These are phyloP conservation scores for Chaetothyriales sp. DNA, from an alignment of 2,329 filamentous ascomycete genomes.

Conservation along the genomic window DNA sequence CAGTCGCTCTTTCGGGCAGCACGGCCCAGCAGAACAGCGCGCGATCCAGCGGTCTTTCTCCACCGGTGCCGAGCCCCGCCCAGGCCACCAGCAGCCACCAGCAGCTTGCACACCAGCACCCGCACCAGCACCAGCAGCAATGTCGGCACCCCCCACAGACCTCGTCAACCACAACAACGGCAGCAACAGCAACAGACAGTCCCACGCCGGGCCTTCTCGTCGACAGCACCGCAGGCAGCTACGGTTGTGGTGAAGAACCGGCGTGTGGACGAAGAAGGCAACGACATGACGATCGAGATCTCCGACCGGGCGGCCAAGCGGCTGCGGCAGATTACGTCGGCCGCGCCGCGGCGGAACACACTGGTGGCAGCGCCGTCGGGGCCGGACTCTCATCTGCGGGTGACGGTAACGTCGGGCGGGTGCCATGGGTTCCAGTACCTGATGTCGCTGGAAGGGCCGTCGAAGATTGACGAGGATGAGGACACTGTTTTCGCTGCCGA, in stretches of 20 bases:
- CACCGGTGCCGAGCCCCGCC: background rate
- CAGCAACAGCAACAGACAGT: background rate
- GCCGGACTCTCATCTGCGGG: slow-evolving; percentile 69
- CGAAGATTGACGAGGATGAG: slow-evolving; percentile 51
- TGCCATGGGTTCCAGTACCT: slow-evolving; percentile 98
- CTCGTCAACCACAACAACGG: too few relatives aligned
- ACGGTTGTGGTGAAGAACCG: slow-evolving; percentile 48
- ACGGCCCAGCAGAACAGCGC: background rate
- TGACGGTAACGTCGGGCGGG: slow-evolving; percentile 82
- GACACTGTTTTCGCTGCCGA: slow-evolving; percentile 74
- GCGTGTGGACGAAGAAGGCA: slow-evolving; percentile 64
- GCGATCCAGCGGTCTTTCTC: background rate
- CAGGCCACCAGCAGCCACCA: too few relatives aligned
- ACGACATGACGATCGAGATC: slow-evolving; percentile 70
- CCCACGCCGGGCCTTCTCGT: slow-evolving; percentile 21
- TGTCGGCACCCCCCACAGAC: too few relatives aligned
- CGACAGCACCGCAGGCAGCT: slow-evolving; percentile 21
- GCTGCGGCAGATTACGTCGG: slow-evolving; percentile 59
- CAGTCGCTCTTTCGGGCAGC: background rate
- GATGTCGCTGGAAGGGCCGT: slow-evolving; percentile 58
- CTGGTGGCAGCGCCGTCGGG: slow-evolving; percentile 24
- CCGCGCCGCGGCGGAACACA: slow-evolving; percentile 35
- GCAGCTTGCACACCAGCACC: too few relatives aligned
- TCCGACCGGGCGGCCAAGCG: slow-evolving; percentile 69
- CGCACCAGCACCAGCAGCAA: background rate